Evolutionary conservation across 257 asterid species (phyloP).

Genomic region (Plantago major): DNA sequence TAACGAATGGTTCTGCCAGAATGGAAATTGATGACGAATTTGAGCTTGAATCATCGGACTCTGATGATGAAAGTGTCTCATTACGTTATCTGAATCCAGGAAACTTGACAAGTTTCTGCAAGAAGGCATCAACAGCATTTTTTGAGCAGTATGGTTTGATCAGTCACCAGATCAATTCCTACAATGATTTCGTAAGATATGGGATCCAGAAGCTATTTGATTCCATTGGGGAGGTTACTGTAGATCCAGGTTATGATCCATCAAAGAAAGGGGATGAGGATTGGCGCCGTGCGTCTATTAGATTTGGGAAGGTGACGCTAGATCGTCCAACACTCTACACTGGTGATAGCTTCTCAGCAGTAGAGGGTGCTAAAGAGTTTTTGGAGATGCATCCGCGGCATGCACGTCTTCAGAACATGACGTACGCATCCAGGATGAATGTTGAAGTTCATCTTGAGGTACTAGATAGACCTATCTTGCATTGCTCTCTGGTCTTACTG

Average conservation of each 20-base stretch:
- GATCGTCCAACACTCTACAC: constrained; percentile 61
- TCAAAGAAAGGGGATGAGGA: no score
- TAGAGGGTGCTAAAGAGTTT: constrained; percentile 41
- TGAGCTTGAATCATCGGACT: constrained; percentile 34
- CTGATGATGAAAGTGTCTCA: constrained; percentile 47
- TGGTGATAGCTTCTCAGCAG: constrained; percentile 47
- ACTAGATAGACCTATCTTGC: constrained; percentile 6
- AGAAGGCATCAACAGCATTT: constrained; percentile 63
- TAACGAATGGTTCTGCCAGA: constrained; percentile 22
- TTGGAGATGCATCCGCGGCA: constrained; percentile 64
- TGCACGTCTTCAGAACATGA: constrained; percentile 93
- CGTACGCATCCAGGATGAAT: constrained; percentile 68
- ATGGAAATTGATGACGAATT: constrained; percentile 52
- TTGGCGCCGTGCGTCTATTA: constrained; percentile 71
- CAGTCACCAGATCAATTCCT: constrained; percentile 83
- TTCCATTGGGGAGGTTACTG: constrained; percentile 65
- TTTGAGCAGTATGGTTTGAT: constrained; percentile 72
- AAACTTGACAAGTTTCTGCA: no score
- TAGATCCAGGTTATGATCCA: constrained; percentile 83
- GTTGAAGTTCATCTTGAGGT: constrained; percentile 72
- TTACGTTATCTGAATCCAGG: no score
- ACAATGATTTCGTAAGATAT: constrained; percentile 55
- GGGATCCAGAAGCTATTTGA: constrained; percentile 73
- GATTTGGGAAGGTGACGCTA: constrained; percentile 70
- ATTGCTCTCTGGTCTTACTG: not conserved